These are phyloP conservation scores for Paecilomyces sp. DNA, from an alignment of 2,329 filamentous ascomycete species.

Conservation along the genomic window DNA sequence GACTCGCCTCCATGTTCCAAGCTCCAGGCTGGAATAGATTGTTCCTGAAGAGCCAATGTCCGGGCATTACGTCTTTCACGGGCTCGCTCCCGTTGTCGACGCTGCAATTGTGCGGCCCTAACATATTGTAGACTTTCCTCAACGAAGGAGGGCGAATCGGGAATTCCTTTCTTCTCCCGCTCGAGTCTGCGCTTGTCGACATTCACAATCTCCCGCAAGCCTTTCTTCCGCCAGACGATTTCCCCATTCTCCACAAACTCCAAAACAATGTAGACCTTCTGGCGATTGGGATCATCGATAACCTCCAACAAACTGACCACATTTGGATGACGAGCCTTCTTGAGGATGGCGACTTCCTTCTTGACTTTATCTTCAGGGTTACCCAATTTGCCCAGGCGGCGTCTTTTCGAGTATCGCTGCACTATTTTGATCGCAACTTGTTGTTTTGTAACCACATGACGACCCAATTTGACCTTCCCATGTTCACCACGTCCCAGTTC, in stretches of 20 bases:
- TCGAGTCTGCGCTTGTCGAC: constrained; percentile 78
- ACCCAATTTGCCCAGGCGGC: constrained; percentile 72
- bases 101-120: constrained; percentile 26
- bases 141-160: constrained; percentile 53
- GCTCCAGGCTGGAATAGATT: constrained; percentile 68
- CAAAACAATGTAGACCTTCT: constrained; percentile 97
- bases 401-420: constrained; percentile 86
- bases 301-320: constrained; percentile 93
- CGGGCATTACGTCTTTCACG: constrained; percentile 56
- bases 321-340: constrained; percentile 96
- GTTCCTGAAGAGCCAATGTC: constrained; percentile 45
- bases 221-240: constrained; percentile 88
- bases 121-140: constrained; percentile 39
- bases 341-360: constrained; percentile 93
- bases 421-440: constrained; percentile 98
- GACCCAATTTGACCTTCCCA: constrained; percentile 93
- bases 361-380: constrained; percentile 70
- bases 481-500: constrained; percentile 94
- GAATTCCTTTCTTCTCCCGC: constrained; percentile 64
- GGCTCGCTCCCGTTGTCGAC: constrained; percentile 45
- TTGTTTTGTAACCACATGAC: constrained; percentile 66
- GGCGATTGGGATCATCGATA: constrained; percentile 90
- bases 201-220: constrained; percentile 70
- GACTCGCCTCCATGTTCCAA: constrained; percentile 66
- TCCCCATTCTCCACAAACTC: constrained; percentile 94